These are phyloP conservation scores for Pseudogymnoascus sp. DNA, from an alignment of 2,329 filamentous ascomycete genomes.

Conservation along the genomic window DNA sequence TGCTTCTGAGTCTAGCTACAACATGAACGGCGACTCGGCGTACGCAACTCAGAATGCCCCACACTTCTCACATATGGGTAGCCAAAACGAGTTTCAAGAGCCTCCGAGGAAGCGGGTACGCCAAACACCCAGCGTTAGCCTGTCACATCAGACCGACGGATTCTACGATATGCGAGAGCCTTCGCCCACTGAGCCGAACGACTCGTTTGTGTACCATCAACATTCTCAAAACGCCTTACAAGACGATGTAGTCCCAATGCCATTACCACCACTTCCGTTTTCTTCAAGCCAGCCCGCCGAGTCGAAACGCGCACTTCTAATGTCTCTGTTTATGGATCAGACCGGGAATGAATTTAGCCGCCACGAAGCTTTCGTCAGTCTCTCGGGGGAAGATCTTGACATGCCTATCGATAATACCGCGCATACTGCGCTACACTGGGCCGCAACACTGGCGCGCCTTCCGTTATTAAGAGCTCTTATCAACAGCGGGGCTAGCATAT, in stretches of 20 bases:
- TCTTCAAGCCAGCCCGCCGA: slow-evolving; percentile 58
- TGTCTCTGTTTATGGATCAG: slow-evolving; percentile 74
- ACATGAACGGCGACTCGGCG: slow-evolving; percentile 52
- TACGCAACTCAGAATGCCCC: slow-evolving; percentile 50
- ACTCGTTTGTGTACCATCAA: slow-evolving; percentile 62
- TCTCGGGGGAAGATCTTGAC: slow-evolving; percentile 76
- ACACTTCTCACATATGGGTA: slow-evolving; percentile 30
- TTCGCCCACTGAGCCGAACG: slow-evolving; percentile 71
- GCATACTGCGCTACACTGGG: slow-evolving; percentile 93
- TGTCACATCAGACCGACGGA: slow-evolving; percentile 25
- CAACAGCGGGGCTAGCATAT: slow-evolving; percentile 75
- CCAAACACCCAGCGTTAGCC: slow-evolving; percentile 45
- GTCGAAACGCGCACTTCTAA: slow-evolving; percentile 70
- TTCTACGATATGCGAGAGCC: slow-evolving; percentile 50
- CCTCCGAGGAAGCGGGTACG: slow-evolving; percentile 73
- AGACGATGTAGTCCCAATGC: slow-evolving; percentile 46
- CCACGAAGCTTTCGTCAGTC: slow-evolving; percentile 66
- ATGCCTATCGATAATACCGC: slow-evolving; percentile 83
- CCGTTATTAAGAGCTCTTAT: slow-evolving; percentile 74
- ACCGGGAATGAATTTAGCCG: slow-evolving; percentile 60
- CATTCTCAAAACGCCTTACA: slow-evolving; percentile 36
- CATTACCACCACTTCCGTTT: slow-evolving; percentile 56
- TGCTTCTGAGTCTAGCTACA: slow-evolving; percentile 65
- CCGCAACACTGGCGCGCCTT: slow-evolving; percentile 81
- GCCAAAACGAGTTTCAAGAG: slow-evolving; percentile 48